A percentile compares a stretch with the other conserved stretches of the same genome.
phyloP scores from a whole-genome alignment of 495 filamentous ascomycete genomes.

The Hyaloscypha hepaticicola region DNA sequence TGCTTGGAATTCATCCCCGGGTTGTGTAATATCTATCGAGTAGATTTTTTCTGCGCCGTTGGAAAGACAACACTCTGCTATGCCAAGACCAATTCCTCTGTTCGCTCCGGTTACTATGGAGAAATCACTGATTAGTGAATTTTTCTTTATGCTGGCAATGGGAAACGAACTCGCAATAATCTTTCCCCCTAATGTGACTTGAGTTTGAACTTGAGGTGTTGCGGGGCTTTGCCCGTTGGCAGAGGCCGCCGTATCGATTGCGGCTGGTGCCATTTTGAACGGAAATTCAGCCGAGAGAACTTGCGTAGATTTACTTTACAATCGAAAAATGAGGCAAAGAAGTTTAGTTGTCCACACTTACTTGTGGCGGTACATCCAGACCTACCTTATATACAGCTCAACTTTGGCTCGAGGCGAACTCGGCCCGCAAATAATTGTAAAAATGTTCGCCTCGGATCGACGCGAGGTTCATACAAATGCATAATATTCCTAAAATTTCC shows the following conservation, averaged over 20 bases:
- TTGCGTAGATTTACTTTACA: not conserved
- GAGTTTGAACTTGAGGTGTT: slow-evolving; percentile 11
- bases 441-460: not conserved
- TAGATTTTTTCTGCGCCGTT: slow-evolving; percentile 20
- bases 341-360: not conserved
- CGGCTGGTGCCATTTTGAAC: slow-evolving; percentile 16
- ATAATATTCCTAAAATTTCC: too few species aligned
- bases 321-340: not conserved
- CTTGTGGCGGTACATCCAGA: not conserved
- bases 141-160: not conserved
- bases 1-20: slow-evolving; percentile 13
- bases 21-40: slow-evolving; percentile 19
- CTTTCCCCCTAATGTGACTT: slow-evolving; percentile 12
- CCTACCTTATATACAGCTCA: not conserved
- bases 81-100: slow-evolving; percentile 47
- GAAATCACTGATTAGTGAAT: not conserved
- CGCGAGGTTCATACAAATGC: not conserved
- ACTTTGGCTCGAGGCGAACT: not conserved
- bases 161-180: slow-evolving; percentile 16
- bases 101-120: slow-evolving; percentile 18
- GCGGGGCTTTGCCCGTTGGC: not conserved
- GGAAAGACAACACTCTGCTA: slow-evolving; percentile 21
- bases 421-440: not conserved
- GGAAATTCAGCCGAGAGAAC: not conserved
- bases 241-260: slow-evolving; percentile 4